Conservation (phyloP, 495 filamentous ascomycete species). For the Xylaria cubensis region DNA sequence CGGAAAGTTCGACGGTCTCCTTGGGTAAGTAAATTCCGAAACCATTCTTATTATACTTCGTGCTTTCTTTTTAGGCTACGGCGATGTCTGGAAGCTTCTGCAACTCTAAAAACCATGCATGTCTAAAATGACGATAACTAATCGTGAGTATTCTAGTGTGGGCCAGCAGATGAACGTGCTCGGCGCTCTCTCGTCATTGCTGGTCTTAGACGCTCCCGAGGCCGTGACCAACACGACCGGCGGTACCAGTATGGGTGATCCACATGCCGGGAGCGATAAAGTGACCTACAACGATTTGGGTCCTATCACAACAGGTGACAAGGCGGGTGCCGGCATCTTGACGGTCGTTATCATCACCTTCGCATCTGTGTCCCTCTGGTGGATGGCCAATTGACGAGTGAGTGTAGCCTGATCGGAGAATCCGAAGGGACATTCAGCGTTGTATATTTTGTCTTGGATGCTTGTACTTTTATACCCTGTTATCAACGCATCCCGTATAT, state of each 20-base stretch:
- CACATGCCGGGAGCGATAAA: conserved; percentile 57
- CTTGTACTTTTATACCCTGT: neutral
- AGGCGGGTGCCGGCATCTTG: conserved; percentile 64
- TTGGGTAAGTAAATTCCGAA: conserved; percentile 42
- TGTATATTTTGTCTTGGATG: neutral
- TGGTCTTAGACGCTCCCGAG: conserved; percentile 47
- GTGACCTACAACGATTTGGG: neutral
- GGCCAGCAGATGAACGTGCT: conserved; percentile 77
- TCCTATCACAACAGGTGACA: conserved; percentile 56
- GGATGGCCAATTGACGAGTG: conserved; percentile 36
- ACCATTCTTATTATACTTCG: neutral
- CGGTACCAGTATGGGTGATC: conserved; percentile 69
- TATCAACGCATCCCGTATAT: neutral
- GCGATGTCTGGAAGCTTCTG: neutral
- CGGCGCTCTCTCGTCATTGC: conserved; percentile 64
- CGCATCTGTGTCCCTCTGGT: conserved; percentile 38
- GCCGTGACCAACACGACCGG: conserved; percentile 66
- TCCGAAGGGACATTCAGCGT: neutral
- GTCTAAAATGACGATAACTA: neutral
- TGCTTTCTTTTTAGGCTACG: neutral
- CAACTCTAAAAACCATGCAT: neutral
- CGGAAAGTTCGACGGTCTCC: conserved; percentile 62
- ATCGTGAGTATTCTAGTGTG: conserved; percentile 34
- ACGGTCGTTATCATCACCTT: conserved; percentile 53
- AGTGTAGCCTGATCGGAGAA: neutral